Evolutionary conservation across 2,329 filamentous ascomycete species (phyloP), one percentile per base, ranked within the genome.

Genomic region (Calonectria hawksworthii): DNA sequence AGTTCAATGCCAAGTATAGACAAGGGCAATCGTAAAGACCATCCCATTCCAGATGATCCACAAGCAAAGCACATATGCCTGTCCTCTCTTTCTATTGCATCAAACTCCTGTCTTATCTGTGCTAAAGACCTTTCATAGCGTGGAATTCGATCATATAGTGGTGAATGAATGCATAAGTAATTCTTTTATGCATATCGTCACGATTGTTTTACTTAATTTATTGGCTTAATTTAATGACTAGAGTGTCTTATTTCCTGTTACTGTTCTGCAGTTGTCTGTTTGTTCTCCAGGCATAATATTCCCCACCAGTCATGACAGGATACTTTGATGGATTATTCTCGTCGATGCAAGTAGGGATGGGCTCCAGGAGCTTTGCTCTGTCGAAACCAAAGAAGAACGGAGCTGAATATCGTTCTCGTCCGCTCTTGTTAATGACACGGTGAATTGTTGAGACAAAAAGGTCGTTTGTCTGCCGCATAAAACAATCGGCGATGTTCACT

Each of bases 381-480:
- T 76, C 83, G 68, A 86, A 86, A 2, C 85, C 85, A 72, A 88
- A 89, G 80, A 89, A 89, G 66, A 89, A 88, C 0, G 88, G 85
- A 32, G 88, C 85, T 56, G 85, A 87, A 69, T 88, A 83, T 14
- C 87, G 81, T 72, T 87, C 86, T 23, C 81, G 79, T 0, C 79
- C 83, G 10, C 83, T 84, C 30, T 80, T 75, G 65, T 89, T 90
- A 41, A 87, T 84, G 2, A 87, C 88, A 2, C 87, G 81, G 74
- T 89, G 89, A n/a, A 90, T 84, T 0, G 87, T 89, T 56, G 86
- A 88, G 69, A 88, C 84, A 70, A 88, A 90, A 59, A 81, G 72
- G 23, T 87, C 88, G 70, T 90, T 90, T 1, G 88, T 89, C 82
- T 87, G 88, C 21, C 88, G 84, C 84, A 88, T 88, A 75, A 90